phyloP scores from a whole-genome alignment of 1,284 basidiomycete species.

The Ustilago esculenta region DNA sequence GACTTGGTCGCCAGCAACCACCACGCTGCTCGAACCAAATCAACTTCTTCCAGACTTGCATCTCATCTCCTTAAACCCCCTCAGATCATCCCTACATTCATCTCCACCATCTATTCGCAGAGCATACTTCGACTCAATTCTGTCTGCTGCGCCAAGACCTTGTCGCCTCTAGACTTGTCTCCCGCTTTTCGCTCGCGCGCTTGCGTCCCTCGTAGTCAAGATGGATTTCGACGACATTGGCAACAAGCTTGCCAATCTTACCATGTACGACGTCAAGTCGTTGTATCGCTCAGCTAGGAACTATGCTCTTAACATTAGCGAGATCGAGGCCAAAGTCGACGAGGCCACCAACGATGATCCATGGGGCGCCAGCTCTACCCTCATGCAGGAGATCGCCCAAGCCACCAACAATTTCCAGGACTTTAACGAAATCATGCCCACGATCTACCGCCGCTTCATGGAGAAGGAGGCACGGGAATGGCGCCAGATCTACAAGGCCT shows the following conservation, averaged over 20 bases:
- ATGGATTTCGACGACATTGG: constrained; percentile 53
- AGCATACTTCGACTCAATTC: no score
- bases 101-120: no score
- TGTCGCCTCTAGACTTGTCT: neutral
- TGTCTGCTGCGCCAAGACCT: no score
- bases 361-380: constrained; percentile 96
- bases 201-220: constrained; percentile 4
- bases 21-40: neutral
- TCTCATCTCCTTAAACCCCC: neutral
- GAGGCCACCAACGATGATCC: constrained; percentile 98
- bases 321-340: constrained; percentile 95
- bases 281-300: constrained; percentile 64
- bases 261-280: constrained; percentile 66
- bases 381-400: constrained; percentile 98
- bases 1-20: no score
- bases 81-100: neutral
- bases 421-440: constrained; percentile 99
- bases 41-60: constrained; percentile 6
- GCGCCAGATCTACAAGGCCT: constrained; percentile 99
- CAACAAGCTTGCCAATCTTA: constrained; percentile 63
- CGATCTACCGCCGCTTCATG: constrained; percentile 82
- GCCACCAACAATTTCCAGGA: constrained; percentile 95
- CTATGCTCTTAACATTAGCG: constrained; percentile 87
- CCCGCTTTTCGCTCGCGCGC: neutral
- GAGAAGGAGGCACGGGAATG: constrained; percentile 98